phyloP scores from a whole-genome alignment of 495 filamentous ascomycete species.

The Tuber umbilicatum region DNA sequence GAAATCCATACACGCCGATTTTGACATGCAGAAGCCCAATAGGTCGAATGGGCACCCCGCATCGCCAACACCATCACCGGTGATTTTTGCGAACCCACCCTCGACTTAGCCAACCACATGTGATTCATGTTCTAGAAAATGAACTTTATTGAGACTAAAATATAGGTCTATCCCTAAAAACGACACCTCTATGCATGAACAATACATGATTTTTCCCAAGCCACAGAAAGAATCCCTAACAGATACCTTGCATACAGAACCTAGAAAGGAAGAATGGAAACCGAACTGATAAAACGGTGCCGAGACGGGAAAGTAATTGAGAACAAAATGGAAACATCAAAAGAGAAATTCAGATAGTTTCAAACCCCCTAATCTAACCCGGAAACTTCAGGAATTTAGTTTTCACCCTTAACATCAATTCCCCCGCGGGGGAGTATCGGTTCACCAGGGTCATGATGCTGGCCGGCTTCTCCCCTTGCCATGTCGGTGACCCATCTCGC shows the following conservation, averaged over 20 bases:
- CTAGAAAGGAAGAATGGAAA: not conserved
- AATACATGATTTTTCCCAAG: not conserved
- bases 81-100: not conserved
- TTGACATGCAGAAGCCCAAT: not conserved
- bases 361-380: not conserved
- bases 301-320: not conserved
- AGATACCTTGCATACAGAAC: conserved; percentile 3
- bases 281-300: not conserved
- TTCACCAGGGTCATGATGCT: conserved; percentile 56
- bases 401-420: conserved; percentile 22
- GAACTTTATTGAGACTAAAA: not conserved
- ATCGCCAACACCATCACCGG: not conserved
- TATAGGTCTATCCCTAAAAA: not conserved
- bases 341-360: not conserved
- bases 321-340: not conserved
- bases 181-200: not conserved
- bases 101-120: not conserved
- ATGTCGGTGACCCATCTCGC: conserved; percentile 70
- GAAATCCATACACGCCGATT: not conserved
- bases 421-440: conserved; percentile 48
- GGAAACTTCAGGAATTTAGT: not conserved
- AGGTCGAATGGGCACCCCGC: not conserved
- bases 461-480: conserved; percentile 61
- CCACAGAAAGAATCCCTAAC: not conserved
- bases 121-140: not conserved